A percentile compares a stretch with the other conserved stretches of the same genome.
These are phyloP conservation scores for Wallacemonas sp. DNA, from an alignment of 208 protist genomes.

Conservation along the genomic window DNA sequence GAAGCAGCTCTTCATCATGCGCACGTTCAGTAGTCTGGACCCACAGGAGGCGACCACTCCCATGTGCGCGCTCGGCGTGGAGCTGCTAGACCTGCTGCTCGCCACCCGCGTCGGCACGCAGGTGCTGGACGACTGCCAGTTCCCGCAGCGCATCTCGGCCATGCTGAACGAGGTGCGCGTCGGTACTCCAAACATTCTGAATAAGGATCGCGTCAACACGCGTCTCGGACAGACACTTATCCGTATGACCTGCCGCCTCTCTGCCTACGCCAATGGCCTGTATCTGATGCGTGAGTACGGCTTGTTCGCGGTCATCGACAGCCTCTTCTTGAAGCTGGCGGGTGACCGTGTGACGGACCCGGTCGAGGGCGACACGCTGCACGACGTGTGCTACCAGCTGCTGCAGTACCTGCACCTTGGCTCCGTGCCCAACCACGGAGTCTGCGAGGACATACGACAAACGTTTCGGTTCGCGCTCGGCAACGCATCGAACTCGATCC, in stretches of 20 bases:
- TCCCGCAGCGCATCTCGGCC: slow-evolving; percentile 33
- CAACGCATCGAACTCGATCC: slow-evolving; percentile 63
- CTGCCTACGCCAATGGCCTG: slow-evolving; percentile 76
- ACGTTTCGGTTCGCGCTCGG: slow-evolving; percentile 58
- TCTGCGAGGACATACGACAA: slow-evolving; percentile 85
- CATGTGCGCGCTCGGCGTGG: slow-evolving; percentile 67
- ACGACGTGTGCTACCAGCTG: slow-evolving; percentile 75
- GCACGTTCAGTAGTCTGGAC: slow-evolving; percentile 52
- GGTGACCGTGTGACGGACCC: slow-evolving; percentile 43
- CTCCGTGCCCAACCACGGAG: slow-evolving; percentile 87
- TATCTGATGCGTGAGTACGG: slow-evolving; percentile 73
- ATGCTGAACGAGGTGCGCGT: slow-evolving; percentile 73
- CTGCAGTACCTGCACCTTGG: slow-evolving; percentile 76
- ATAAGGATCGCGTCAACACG: slow-evolving; percentile 42
- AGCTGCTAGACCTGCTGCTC: slow-evolving; percentile 78
- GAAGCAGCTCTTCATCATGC: slow-evolving; percentile 33
- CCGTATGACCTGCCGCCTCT: slow-evolving; percentile 73
- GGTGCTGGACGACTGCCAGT: slow-evolving; percentile 52
- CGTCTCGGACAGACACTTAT: slow-evolving; percentile 72
- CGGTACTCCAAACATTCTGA: slow-evolving; percentile 50
- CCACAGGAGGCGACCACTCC: slow-evolving; percentile 36
- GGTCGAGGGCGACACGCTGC: slow-evolving; percentile 47
- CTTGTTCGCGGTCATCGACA: slow-evolving; percentile 66
- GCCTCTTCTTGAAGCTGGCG: slow-evolving; percentile 62
- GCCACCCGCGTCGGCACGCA: slow-evolving; percentile 59